Percentiles rank a stretch among this genome's conserved stretches.
These are phyloP conservation scores for Pistacia integerrima DNA, from an alignment of 345 rosid species.

Conservation along the genomic window DNA sequence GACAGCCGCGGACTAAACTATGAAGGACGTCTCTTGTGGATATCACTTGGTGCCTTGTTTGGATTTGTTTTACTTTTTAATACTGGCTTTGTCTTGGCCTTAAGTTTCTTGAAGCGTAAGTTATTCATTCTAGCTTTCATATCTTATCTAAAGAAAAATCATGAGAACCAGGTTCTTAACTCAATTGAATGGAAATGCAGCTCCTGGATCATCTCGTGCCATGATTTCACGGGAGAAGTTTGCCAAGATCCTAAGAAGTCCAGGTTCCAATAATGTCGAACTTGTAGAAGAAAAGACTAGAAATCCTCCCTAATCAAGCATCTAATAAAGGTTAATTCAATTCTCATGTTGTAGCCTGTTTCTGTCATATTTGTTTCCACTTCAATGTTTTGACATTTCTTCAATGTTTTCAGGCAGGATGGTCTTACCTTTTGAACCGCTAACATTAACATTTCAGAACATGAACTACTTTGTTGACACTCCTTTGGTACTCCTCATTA, in stretches of 20 bases:
- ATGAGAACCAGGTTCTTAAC: not conserved
- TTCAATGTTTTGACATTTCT: not conserved
- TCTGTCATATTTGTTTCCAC: not conserved
- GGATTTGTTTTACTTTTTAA: constrained; percentile 66
- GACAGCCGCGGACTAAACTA: constrained; percentile 66
- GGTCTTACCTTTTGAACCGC: constrained; percentile 66
- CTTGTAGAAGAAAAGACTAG: constrained; percentile 4
- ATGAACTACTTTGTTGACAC: constrained; percentile 61
- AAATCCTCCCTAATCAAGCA: constrained; percentile 3
- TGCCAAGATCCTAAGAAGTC: constrained; percentile 45
- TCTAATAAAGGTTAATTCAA: constrained; percentile 27
- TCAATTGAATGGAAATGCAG: constrained; percentile 35
- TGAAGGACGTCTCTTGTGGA: constrained; percentile 57
- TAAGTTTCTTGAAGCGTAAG: constrained; percentile 72
- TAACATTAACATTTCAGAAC: constrained; percentile 56
- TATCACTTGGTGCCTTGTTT: constrained; percentile 58
- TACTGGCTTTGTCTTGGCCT: constrained; percentile 59
- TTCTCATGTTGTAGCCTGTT: not conserved
- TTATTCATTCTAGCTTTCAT: constrained; percentile 1
- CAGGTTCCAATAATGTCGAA: constrained; percentile 27
- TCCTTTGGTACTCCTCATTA: constrained; percentile 49
- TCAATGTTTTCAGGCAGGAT: constrained; percentile 45
- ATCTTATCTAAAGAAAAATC: not conserved
- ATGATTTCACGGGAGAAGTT: constrained; percentile 67
- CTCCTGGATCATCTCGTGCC: constrained; percentile 68